phyloP scores from a whole-genome alignment of 371 early-diverging fungal genomes.

The Apophysomyces trapeziformis region DNA sequence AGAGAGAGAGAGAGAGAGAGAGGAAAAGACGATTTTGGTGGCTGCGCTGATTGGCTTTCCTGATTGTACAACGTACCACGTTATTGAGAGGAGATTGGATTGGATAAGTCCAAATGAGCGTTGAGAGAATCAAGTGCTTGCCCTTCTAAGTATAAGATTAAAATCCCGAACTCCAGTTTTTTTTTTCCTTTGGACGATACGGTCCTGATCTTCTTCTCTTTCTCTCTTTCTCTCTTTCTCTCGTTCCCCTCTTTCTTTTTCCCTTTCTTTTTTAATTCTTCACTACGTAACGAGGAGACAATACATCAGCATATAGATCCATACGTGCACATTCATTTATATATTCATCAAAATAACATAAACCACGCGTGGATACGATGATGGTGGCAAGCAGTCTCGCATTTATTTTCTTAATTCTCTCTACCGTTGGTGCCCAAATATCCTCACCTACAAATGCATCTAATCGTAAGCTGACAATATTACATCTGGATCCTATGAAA shows the following conservation, averaged over 20 bases:
- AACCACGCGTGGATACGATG: not conserved
- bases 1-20: too few relatives aligned
- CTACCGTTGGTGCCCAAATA: constrained; percentile 1
- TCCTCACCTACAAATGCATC: not conserved
- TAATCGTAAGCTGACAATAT: not conserved
- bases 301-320: too few relatives aligned
- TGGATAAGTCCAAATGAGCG: constrained; percentile 8
- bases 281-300: too few relatives aligned
- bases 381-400: constrained; percentile 6
- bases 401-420: not conserved
- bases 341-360: not conserved
- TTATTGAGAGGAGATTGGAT: constrained; percentile 1
- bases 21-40: not conserved
- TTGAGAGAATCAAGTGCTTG: constrained; percentile 10
- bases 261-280: not conserved
- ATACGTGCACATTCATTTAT: too few relatives aligned
- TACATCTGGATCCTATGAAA: too few relatives aligned
- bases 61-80: constrained; percentile 8
- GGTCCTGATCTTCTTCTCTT: not conserved
- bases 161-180: constrained; percentile 4
- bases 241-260: not conserved
- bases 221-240: constrained; percentile 8
- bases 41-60: constrained; percentile 1
- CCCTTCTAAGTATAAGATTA: not conserved
- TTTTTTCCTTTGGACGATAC: not conserved